Base-by-base conservation (phyloP, 176 grass and related monocot species). In the Bolboschoenus planiculmis region DNA sequence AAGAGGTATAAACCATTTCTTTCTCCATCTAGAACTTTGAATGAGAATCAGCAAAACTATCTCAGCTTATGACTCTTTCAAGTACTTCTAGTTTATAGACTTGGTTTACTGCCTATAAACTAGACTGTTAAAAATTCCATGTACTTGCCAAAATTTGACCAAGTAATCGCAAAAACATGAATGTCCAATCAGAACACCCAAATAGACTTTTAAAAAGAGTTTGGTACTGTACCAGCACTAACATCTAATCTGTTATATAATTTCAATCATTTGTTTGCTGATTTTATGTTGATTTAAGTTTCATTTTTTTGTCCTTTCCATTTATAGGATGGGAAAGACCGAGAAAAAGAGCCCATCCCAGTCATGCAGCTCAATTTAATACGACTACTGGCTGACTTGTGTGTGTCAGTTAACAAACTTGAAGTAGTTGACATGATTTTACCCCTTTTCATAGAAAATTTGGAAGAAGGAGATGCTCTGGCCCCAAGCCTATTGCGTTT, bases 371-470 rank as follows among this genome's bases (percentile, higher is more conserved):
- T 95, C 67, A 95, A 98, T 87, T 88, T 98, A 56, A 91, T 95
- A 63, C 85, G 92, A 63, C 87, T 98, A 87, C 84, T 98, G 15
- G 96, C 96, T 64, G 87, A 98, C 85, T 75, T 98, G 81, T 92
- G 96, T 78, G 89, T 92, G 50, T 88, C 82, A 87, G 87, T 95
- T 77, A 98, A 98, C 81, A 98, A 94, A 86, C 94, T 89, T 92
- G 96, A 98, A 88, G 93, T 98, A 72, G 96, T 98, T 36, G 96
- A 98, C 92, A 98, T 98, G 96, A 91, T 95, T 81, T 86, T 98
- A 58, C 96, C 96, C 42, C 96, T 95, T 84, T 98, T 95, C 87
- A 95, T 98, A 82, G 96, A 98, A 90, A 90, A 88, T 91, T 84
- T 98, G 77, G 96, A 98, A 88, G 96, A 98, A 86, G 96, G 96